Base-by-base conservation (phyloP, 805 yeast species). In the Sungouiozyma intestinalis region DNA sequence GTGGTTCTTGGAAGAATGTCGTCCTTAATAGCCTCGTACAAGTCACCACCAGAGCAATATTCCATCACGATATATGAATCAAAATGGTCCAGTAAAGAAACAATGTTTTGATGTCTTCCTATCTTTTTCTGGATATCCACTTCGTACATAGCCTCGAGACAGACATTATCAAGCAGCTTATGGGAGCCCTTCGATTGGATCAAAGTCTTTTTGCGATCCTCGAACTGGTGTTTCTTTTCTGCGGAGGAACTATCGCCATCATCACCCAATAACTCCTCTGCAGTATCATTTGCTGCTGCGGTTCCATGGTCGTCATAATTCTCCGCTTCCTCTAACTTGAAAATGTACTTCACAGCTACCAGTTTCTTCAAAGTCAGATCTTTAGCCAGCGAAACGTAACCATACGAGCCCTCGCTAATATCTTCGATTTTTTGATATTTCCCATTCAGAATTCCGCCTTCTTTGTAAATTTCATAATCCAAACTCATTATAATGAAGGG, bases 391-490 rank as follows among this genome's bases (percentile, higher is more conserved):
- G 94, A 79, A 7, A 90, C 97, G 38, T 83, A 74, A 40, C 97
- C 97, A 62, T 85, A 90, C 0, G 97, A 85, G 24, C 97, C 97
- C 60, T 85, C 88, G 56, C 88, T 85, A 45, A 90, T 75, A 55
- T 79, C 85, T 44, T 76, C 77, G 17, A 86, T 69, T 51, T 80
- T 80, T 44, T 68, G 65, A 64, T 86, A 90, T 43, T 83, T 68
- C 42, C 69, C 69, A 45, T 78, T 72, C 43, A 85, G 66, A 36
- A 82, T 67, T 16, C 67, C 67, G 39, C 74, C 73, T 50, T 66
- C 69, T 43, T 67, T 67, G 46, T 67, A 67, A 36, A 63, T 48
- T 41, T 65, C 69, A 51, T 66, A 67, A 46, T 61, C 65, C 24
- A 57, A 44, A 15, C 39, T 38, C 46, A 46, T 42, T n/a, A 13